These are phyloP conservation scores for Boletus rex-veris DNA, from an alignment of 768 basidiomycete species.

Conservation along the genomic window DNA sequence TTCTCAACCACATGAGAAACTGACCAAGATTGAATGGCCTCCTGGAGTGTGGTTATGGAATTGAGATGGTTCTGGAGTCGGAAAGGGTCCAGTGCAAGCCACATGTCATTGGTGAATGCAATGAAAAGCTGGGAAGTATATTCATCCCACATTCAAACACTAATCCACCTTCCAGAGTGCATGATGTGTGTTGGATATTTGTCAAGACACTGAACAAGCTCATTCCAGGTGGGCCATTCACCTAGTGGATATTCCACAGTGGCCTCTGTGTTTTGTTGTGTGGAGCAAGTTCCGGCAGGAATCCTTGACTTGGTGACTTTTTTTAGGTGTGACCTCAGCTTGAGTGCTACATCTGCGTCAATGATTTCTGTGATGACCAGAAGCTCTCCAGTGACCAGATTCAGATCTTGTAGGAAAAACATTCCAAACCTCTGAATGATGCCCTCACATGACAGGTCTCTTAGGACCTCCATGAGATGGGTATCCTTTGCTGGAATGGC, in stretches of 20 bases:
- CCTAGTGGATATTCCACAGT: not conserved
- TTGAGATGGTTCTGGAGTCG: not conserved
- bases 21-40: not conserved
- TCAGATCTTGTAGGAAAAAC: slow-evolving; percentile 8
- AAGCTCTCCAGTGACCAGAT: slow-evolving; percentile 2
- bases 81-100: not conserved
- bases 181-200: not conserved
- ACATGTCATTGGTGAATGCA: slow-evolving; percentile 4
- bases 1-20: too few species aligned
- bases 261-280: not conserved
- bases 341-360: not conserved
- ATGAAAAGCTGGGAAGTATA: not conserved
- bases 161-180: not conserved
- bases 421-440: slow-evolving; percentile 3
- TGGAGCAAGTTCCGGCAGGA: not conserved
- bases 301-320: not conserved
- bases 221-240: slow-evolving; percentile 6
- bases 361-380: not conserved
- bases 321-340: not conserved
- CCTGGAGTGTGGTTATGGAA: not conserved
- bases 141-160: not conserved
- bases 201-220: not conserved
- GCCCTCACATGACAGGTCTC: not conserved
- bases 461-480: not conserved
- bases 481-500: too few species aligned